Conservation (phyloP, 192 early-diverging fungal species). For the Chytriomyces sp. region DNA sequence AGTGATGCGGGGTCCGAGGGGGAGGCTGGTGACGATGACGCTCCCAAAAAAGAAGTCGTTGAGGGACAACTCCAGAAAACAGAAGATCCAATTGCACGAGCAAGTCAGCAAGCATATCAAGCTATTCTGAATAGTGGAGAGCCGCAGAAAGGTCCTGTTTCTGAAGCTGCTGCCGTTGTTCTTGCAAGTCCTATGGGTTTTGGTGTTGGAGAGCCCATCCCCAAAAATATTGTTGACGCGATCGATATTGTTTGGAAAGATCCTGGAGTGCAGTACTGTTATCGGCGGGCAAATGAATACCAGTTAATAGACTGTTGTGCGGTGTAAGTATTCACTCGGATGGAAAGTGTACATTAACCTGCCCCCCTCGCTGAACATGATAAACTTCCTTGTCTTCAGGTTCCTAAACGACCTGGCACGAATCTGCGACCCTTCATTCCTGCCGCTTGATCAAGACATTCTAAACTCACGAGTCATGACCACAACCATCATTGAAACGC, state of each 20-base stretch:
- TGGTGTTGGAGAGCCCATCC: slow-evolving; percentile 47
- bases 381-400: not conserved
- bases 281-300: slow-evolving; percentile 45
- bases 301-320: slow-evolving; percentile 51
- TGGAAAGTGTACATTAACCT: not conserved
- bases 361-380: slow-evolving; percentile 4
- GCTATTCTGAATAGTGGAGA: not conserved
- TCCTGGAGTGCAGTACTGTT: slow-evolving; percentile 45
- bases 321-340: slow-evolving; percentile 40
- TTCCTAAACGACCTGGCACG: slow-evolving; percentile 53
- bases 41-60: slow-evolving; percentile 23
- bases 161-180: slow-evolving; percentile 33
- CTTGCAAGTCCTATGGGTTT: slow-evolving; percentile 26
- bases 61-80: slow-evolving; percentile 22
- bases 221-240: slow-evolving; percentile 28
- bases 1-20: slow-evolving; percentile 8
- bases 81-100: slow-evolving; percentile 28
- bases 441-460: slow-evolving; percentile 73
- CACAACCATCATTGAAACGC: slow-evolving; percentile 70
- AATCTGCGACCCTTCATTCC: slow-evolving; percentile 53
- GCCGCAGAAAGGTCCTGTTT: slow-evolving; percentile 1
- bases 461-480: slow-evolving; percentile 72
- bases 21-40: slow-evolving; percentile 1
- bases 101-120: not conserved
- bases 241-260: slow-evolving; percentile 50